These are phyloP conservation scores for Eragrostis tef DNA, from an alignment of 202 grass and related monocot genomes.

Conservation along the genomic window DNA sequence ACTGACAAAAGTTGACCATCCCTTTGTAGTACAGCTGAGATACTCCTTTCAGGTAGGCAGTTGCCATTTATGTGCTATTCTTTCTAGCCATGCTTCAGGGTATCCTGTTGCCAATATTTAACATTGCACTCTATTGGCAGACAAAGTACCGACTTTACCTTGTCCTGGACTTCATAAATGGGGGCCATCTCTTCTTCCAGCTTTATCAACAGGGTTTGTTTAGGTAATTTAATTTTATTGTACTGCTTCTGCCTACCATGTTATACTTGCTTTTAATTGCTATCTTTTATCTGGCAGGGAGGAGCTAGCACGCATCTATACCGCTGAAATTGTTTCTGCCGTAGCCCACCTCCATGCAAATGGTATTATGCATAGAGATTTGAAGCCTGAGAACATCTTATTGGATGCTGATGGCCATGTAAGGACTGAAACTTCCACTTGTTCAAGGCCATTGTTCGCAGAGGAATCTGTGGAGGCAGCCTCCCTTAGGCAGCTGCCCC, in stretches of 20 bases:
- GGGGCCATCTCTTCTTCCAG: constrained; percentile 98
- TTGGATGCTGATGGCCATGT: constrained; percentile 92
- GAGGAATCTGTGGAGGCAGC: constrained; percentile 52
- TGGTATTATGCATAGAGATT: constrained; percentile 98
- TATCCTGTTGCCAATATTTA: constrained; percentile 39
- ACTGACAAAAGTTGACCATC: constrained; percentile 95
- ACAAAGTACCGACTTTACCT: constrained; percentile 96
- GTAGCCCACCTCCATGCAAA: constrained; percentile 90
- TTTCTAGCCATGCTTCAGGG: constrained; percentile 16
- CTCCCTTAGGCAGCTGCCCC: constrained; percentile 52
- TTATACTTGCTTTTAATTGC: constrained; percentile 39
- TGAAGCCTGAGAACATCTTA: constrained; percentile 98
- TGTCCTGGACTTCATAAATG: constrained; percentile 94
- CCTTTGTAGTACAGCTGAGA: constrained; percentile 95
- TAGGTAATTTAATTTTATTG: constrained; percentile 59
- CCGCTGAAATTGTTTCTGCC: constrained; percentile 92
- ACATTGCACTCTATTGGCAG: constrained; percentile 49
- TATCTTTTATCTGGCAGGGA: constrained; percentile 58
- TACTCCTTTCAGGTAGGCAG: constrained; percentile 89
- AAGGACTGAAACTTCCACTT: constrained; percentile 76
- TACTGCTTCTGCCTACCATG: constrained; percentile 23
- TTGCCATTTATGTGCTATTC: constrained; percentile 25
- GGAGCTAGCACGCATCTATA: constrained; percentile 82
- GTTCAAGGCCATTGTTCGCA: constrained; percentile 94
- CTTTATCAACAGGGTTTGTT: constrained; percentile 97